Percentiles rank a stretch among this genome's conserved stretches.
phyloP scores from a whole-genome alignment of 2,329 filamentous ascomycete genomes.

The Pseudomassariella vexata region DNA sequence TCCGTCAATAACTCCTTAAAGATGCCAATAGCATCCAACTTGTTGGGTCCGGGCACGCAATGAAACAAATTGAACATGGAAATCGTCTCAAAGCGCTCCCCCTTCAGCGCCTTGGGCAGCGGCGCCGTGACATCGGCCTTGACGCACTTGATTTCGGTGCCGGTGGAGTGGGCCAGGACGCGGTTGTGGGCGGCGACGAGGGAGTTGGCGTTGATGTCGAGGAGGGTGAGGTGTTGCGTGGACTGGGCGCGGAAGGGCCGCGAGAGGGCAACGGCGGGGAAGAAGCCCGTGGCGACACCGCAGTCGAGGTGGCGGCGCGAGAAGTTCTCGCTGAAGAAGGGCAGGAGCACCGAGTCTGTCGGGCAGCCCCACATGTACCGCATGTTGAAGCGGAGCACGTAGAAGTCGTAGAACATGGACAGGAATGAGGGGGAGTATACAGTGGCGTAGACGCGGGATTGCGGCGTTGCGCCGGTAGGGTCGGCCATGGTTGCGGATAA shows the following conservation, averaged over 20 bases:
- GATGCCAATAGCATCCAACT: slow-evolving; percentile 23
- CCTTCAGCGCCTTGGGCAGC: slow-evolving; percentile 18
- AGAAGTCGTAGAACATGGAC: slow-evolving; percentile 22
- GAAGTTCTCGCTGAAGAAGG: slow-evolving; percentile 28
- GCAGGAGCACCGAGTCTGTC: slow-evolving; percentile 21
- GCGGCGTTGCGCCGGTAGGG: not conserved
- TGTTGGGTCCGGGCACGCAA: slow-evolving; percentile 29
- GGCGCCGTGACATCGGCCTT: slow-evolving; percentile 29
- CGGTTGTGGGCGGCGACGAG: slow-evolving; percentile 22
- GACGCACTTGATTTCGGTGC: slow-evolving; percentile 19
- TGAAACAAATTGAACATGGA: slow-evolving; percentile 37
- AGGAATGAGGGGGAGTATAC: slow-evolving; percentile 5
- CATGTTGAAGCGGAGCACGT: slow-evolving; percentile 29
- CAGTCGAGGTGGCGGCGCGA: slow-evolving; percentile 31
- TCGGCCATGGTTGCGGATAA: slow-evolving; percentile 3
- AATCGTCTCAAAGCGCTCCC: slow-evolving; percentile 33
- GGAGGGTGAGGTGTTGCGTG: slow-evolving; percentile 25
- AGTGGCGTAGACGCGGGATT: slow-evolving; percentile 3
- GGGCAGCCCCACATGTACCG: slow-evolving; percentile 30
- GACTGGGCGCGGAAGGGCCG: slow-evolving; percentile 9
- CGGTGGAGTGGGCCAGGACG: slow-evolving; percentile 14
- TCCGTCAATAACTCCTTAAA: slow-evolving; percentile 25
- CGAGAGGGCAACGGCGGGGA: slow-evolving; percentile 22
- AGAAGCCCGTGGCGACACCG: slow-evolving; percentile 34
- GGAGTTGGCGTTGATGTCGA: slow-evolving; percentile 32